Evolutionary conservation across 2,329 filamentous ascomycete genomes (phyloP).

Genomic region (Trichoderma simmonsii): DNA sequence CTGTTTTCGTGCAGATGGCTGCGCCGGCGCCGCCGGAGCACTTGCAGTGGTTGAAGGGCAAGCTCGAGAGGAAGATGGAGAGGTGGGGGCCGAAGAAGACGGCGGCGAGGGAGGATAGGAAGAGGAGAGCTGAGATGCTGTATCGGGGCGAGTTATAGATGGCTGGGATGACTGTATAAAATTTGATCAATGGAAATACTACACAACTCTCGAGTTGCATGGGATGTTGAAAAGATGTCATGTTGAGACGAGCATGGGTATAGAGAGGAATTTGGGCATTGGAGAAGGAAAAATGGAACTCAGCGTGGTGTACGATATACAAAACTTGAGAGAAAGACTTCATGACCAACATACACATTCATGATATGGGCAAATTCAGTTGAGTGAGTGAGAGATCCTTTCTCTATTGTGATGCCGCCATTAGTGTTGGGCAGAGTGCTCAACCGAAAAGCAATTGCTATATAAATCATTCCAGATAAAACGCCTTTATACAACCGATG

Average conservation of each 20-base stretch:
- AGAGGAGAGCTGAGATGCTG: constrained; percentile 52
- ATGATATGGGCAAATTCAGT: neutral
- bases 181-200: neutral
- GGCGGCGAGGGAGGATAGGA: constrained; percentile 54
- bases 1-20: constrained; percentile 57
- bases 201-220: neutral
- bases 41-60: constrained; percentile 42
- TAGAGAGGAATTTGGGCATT: neutral
- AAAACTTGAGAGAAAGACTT: neutral
- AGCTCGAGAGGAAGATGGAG: constrained; percentile 48
- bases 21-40: constrained; percentile 49
- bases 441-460: neutral
- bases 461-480: neutral
- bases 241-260: neutral
- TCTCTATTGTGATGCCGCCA: neutral
- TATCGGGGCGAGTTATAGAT: constrained; percentile 49
- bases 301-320: constrained; percentile 14
- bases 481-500: neutral
- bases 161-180: neutral
- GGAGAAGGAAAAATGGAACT: neutral
- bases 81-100: constrained; percentile 56
- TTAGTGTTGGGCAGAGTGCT: neutral
- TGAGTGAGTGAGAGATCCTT: neutral
- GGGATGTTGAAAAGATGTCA: neutral
- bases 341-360: neutral